phyloP scores from a whole-genome alignment of 192 early-diverging fungal genomes.

The Glomus cerebriforme region DNA sequence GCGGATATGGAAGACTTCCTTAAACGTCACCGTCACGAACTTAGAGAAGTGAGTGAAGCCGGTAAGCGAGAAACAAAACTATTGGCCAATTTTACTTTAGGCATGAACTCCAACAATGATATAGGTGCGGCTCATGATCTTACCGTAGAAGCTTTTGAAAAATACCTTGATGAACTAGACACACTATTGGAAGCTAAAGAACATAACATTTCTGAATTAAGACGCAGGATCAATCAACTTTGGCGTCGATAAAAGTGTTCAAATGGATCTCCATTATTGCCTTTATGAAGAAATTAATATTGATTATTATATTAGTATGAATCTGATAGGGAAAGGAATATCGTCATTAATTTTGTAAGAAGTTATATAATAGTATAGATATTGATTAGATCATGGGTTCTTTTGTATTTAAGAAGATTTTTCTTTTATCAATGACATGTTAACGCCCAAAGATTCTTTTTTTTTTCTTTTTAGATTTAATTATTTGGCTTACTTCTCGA shows the following conservation, averaged over 20 bases:
- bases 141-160: conserved; percentile 25
- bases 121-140: conserved; percentile 8
- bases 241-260: background rate
- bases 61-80: conserved; percentile 65
- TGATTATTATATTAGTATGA: background rate
- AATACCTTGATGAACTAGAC: conserved; percentile 22
- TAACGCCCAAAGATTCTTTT: background rate
- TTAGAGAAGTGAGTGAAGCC: conserved; percentile 60
- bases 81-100: conserved; percentile 58
- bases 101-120: conserved; percentile 36
- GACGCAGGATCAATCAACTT: conserved; percentile 23
- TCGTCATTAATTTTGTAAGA: background rate
- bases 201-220: conserved; percentile 9
- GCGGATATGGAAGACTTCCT: conserved; percentile 58
- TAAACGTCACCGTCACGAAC: conserved; percentile 60
- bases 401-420: background rate
- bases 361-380: background rate
- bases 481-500: background rate
- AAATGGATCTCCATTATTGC: background rate
- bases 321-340: background rate
- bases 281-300: background rate
- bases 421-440: background rate
- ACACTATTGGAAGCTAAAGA: conserved; percentile 3
- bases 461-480: background rate
- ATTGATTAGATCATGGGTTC: background rate